Conservation (phyloP, 768 basidiomycete genomes). For the Termitomyces sp. region DNA sequence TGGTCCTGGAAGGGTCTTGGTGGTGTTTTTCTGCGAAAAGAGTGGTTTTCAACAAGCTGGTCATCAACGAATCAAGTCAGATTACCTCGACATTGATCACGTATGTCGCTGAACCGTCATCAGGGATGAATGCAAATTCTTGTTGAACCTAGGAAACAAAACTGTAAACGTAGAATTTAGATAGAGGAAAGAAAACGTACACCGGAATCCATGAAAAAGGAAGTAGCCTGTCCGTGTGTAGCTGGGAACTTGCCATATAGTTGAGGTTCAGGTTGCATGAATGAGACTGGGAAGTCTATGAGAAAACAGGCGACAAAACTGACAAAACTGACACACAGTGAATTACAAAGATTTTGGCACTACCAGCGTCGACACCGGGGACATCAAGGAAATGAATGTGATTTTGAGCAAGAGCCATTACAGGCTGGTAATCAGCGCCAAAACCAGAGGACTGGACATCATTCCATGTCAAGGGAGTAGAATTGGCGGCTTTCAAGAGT, state of each 20-base stretch:
- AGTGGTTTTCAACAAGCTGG: background rate
- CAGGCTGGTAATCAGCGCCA: constrained; percentile 53
- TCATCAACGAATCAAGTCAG: background rate
- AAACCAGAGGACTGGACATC: constrained; percentile 55
- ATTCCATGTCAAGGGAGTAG: constrained; percentile 56
- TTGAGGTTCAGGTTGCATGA: constrained; percentile 72
- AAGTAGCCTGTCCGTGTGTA: constrained; percentile 60
- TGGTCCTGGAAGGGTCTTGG: constrained; percentile 55
- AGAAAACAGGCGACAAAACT: background rate
- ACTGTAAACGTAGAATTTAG: background rate
- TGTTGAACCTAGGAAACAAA: constrained; percentile 46
- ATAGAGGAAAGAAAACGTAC: constrained; percentile 33
- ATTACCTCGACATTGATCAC: constrained; percentile 62
- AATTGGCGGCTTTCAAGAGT: constrained; percentile 53
- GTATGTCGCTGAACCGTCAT: constrained; percentile 65
- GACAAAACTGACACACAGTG: constrained; percentile 54
- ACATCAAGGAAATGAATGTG: constrained; percentile 81
- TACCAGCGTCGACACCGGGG: constrained; percentile 60
- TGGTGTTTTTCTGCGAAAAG: constrained; percentile 50
- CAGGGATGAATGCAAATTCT: constrained; percentile 73
- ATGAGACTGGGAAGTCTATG: constrained; percentile 48
- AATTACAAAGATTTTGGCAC: constrained; percentile 77
- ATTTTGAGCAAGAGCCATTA: constrained; percentile 81
- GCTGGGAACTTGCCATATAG: constrained; percentile 65
- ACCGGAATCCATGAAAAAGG: constrained; percentile 54